Evolutionary conservation across 208 protist species (phyloP).

Genomic region (Crithidia brevicula): DNA sequence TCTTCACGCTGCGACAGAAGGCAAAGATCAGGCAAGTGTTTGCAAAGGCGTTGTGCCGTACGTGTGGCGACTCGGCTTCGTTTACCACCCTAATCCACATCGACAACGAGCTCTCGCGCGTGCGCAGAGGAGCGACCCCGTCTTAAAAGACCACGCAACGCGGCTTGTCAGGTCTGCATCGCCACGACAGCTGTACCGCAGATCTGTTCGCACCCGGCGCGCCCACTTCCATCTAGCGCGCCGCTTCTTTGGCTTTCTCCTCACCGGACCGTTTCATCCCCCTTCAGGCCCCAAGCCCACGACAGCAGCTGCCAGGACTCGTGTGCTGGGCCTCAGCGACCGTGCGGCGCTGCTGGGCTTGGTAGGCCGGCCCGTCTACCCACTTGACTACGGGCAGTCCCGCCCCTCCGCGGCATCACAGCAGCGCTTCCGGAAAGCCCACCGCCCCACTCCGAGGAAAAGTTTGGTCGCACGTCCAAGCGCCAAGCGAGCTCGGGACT

Average conservation of each 20-base stretch:
- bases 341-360: slow-evolving; percentile 53
- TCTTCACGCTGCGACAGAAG: background rate
- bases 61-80: slow-evolving; percentile 22
- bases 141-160: background rate
- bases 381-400: slow-evolving; percentile 36
- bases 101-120: background rate
- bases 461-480: slow-evolving; percentile 3
- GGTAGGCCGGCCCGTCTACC: slow-evolving; percentile 48
- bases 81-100: slow-evolving; percentile 1
- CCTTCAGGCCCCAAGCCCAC: too few species aligned
- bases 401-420: slow-evolving; percentile 18
- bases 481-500: background rate
- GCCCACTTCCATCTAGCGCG: slow-evolving; percentile 30
- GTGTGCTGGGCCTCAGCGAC: slow-evolving; percentile 49
- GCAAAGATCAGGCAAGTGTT: background rate
- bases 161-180: background rate
- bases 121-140: too few species aligned
- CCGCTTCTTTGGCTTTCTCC: slow-evolving; percentile 27
- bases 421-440: slow-evolving; percentile 5
- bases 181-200: background rate
- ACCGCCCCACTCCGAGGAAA: background rate
- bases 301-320: background rate
- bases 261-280: slow-evolving; percentile 2
- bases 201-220: slow-evolving; percentile 16
- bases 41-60: too few species aligned